A percentile compares a stretch with the other conserved stretches of the same genome.
Evolutionary conservation across 257 asterid genomes (phyloP).

Genomic region (Cynanchum wilfordii): DNA sequence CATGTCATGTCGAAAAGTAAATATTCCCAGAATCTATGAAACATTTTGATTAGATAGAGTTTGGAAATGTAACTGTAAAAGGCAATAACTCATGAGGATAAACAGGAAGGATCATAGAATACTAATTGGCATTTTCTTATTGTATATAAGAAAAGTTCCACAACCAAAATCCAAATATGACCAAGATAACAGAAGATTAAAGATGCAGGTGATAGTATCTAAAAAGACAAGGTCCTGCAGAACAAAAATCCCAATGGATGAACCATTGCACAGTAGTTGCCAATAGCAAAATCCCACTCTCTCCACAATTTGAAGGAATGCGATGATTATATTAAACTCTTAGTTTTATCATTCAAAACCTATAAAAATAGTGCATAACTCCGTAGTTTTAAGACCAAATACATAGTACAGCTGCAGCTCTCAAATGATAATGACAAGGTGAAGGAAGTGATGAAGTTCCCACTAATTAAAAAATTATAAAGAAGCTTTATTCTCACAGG

Average conservation of each 20-base stretch:
- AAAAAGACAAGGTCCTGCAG: not conserved
- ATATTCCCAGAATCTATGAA: not conserved
- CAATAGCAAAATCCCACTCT: not conserved
- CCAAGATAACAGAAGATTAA: not conserved
- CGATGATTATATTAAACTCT: not conserved
- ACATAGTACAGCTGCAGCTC: not conserved
- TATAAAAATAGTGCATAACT: not conserved
- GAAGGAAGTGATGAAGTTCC: constrained; percentile 9
- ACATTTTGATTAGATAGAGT: not conserved
- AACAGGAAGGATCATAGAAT: not conserved
- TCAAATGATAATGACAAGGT: not conserved
- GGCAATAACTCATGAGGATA: not conserved
- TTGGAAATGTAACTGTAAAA: not conserved
- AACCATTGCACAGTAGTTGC: not conserved
- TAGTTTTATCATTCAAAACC: constrained; percentile 13
- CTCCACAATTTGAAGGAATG: no score
- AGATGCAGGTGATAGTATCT: not conserved
- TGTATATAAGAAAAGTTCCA: not conserved
- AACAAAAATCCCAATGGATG: not conserved
- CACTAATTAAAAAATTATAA: not conserved
- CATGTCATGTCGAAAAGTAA: not conserved
- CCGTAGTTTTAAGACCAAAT: not conserved
- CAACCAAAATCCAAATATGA: not conserved
- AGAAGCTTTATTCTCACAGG: constrained; percentile 5
- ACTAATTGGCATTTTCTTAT: not conserved